These are phyloP conservation scores for Trichoderma koningiopsis DNA, from an alignment of 2,329 filamentous ascomycete species.

Conservation along the genomic window DNA sequence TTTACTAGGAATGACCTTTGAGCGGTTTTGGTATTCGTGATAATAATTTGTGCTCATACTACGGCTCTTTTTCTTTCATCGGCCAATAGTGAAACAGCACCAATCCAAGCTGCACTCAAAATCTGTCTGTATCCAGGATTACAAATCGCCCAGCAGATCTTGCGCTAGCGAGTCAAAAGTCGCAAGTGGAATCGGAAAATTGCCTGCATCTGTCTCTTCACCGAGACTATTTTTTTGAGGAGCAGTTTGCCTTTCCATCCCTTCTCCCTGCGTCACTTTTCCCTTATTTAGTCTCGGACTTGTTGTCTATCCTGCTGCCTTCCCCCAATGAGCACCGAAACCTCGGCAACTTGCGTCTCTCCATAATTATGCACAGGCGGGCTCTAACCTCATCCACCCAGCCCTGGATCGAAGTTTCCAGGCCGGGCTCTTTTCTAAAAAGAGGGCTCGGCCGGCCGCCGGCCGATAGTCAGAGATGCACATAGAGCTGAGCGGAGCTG, in stretches of 20 bases:
- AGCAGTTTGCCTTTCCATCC: neutral
- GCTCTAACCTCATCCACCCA: neutral
- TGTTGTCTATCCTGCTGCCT: neutral
- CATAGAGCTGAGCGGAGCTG: slow-evolving; percentile 1
- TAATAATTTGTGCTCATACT: no score
- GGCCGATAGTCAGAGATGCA: neutral
- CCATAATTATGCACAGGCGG: slow-evolving; percentile 17
- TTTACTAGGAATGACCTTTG: no score
- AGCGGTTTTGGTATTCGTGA: no score
- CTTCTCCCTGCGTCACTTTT: neutral
- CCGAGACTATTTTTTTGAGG: slow-evolving; percentile 13
- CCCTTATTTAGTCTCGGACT: neutral
- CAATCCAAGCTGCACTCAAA: neutral
- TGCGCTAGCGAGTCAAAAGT: slow-evolving; percentile 8
- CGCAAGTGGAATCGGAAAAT: neutral
- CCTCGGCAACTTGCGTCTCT: slow-evolving; percentile 16
- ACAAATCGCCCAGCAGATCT: slow-evolving; percentile 2
- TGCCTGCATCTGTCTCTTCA: slow-evolving; percentile 19
- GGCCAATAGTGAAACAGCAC: neutral
- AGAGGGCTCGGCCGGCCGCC: slow-evolving; percentile 16
- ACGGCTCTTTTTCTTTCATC: no score
- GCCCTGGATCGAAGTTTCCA: neutral
- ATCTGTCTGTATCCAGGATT: neutral
- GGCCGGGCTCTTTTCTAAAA: slow-evolving; percentile 21
- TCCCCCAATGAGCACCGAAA: slow-evolving; percentile 2